Base-by-base conservation (phyloP, 148 eudicot genomes). In the Spergularia bocconei region DNA sequence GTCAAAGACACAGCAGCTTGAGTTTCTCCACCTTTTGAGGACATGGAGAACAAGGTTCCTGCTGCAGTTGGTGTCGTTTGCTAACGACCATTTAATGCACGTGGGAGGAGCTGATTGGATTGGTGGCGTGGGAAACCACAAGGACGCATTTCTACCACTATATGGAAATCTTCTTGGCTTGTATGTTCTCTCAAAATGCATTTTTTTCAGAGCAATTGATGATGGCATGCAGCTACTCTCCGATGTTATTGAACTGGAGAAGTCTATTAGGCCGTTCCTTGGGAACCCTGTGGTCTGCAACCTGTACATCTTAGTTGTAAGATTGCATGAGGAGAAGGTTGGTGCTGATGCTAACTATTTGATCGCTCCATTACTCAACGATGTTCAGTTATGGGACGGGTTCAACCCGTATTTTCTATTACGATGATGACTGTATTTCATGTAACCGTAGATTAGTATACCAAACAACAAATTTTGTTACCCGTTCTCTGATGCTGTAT, bases 71-170 rank as follows among this genome's bases (percentile, higher is more conserved):
- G 69, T 78, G 39, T 81, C 83, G 6, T 88, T 89, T 75, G 79
- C 89, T 0, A 79, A 68, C 15, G 81, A 79, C 39, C 84, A 87
- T 74, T 47, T 79, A 0, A 69, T 44, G 63, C 85, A 79, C 69
- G 84, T 79, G 12, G 87, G 81, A 63, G 86, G 75, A 61, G 75
- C 75, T 54, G 86, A 86, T 73, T 95, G 99, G 99, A 82, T 92
- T 15, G 91, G 96, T 63, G 95, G 99, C 39, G 79, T 89, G 66
- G 96, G 97, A 17, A 95, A 95, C 77, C 97, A 95, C 76, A 95
- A 88, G 79, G 99, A 95, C 81, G 91, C 92, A 20, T 95, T 95
- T 82, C 79, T 92, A 23, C 99, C 97, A 17, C 15, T 95, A 11
- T 95, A 95, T 77, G 96, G 86, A 36, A 92, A 90, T 86, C 84